phyloP scores from a whole-genome alignment of 306 rosid genomes.

The Malus orientalis region DNA sequence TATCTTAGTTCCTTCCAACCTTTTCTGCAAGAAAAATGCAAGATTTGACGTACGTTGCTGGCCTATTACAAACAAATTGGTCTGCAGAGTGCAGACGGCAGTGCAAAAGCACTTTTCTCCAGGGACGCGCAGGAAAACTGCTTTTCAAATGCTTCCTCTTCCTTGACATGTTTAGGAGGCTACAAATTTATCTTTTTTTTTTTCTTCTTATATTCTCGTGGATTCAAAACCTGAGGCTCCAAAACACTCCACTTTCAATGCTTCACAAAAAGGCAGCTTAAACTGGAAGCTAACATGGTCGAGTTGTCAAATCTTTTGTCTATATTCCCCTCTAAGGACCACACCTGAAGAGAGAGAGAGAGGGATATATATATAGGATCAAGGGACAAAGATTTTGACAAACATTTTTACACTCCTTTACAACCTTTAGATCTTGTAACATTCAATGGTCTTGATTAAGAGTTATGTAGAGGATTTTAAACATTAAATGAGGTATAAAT shows the following conservation, averaged over 20 bases:
- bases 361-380: too few species aligned
- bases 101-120: neutral
- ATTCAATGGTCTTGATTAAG: too few species aligned
- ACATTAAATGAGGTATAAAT: too few species aligned
- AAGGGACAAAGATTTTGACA: too few species aligned
- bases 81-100: neutral
- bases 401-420: too few species aligned
- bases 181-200: conserved; percentile 16
- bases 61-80: neutral
- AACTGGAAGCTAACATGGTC: conserved; percentile 10
- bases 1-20: neutral
- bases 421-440: too few species aligned
- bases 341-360: neutral
- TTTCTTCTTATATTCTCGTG: conserved; percentile 1
- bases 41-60: neutral
- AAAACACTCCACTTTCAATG: conserved; percentile 7
- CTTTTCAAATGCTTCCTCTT: conserved; percentile 27
- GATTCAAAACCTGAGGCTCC: conserved; percentile 9
- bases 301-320: conserved; percentile 17
- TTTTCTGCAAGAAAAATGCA: neutral
- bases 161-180: conserved; percentile 18
- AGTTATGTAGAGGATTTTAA: too few species aligned
- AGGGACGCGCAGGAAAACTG: neutral
- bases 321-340: conserved; percentile 11
- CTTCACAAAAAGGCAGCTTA: conserved; percentile 2